These are phyloP conservation scores for Dalbergia cultrata DNA, from an alignment of 306 rosid species.

Conservation along the genomic window DNA sequence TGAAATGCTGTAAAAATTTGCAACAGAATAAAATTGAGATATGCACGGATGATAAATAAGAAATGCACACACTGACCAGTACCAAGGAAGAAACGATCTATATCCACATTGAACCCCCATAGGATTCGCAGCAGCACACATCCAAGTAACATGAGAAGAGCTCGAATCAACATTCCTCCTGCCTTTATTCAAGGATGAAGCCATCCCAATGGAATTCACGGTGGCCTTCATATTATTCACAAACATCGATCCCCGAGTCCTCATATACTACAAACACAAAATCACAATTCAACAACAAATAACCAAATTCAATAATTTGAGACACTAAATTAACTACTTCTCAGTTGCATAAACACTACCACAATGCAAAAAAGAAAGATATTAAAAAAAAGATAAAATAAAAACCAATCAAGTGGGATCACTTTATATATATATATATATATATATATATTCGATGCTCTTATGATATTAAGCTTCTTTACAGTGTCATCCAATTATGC, in stretches of 20 bases:
- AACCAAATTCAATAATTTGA: conserved; percentile 18
- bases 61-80: conserved; percentile 60
- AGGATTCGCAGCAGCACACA: conserved; percentile 38
- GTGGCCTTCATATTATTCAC: conserved; percentile 49
- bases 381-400: not conserved
- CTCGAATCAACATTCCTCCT: conserved; percentile 43
- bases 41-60: not conserved
- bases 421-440: too few relatives aligned
- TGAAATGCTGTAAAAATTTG: not conserved
- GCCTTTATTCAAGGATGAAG: conserved; percentile 49
- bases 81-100: conserved; percentile 71
- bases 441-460: too few relatives aligned
- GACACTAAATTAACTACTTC: conserved; percentile 11
- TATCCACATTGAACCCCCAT: conserved; percentile 49
- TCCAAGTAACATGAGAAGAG: conserved; percentile 36
- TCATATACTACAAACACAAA: conserved; percentile 54
- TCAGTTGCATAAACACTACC: conserved; percentile 32
- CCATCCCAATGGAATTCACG: conserved; percentile 35
- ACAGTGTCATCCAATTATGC: too few relatives aligned
- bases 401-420: too few relatives aligned
- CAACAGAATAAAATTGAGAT: conserved; percentile 1
- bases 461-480: too few relatives aligned
- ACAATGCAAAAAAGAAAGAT: not conserved
- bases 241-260: conserved; percentile 50
- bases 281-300: conserved; percentile 33